Evolutionary conservation across 805 yeast genomes (phyloP), one percentile per base, ranked within the genome.

Genomic region (Komagataella populi): DNA sequence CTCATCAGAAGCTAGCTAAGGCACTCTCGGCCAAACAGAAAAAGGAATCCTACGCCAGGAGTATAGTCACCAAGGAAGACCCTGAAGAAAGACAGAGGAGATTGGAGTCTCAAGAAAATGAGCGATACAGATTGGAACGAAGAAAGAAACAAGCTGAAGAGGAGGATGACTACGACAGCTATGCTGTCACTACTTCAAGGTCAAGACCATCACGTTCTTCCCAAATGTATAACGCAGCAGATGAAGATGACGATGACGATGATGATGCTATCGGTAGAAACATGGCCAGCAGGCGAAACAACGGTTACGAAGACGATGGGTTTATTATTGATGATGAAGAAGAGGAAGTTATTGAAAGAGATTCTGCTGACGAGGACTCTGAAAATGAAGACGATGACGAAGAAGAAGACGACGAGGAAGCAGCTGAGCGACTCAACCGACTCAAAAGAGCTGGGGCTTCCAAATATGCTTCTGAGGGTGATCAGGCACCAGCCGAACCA

Each of bases 1-100:
- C 95, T 3, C 98, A 91, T 65, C 75, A 78, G 58, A 79, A 81
- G 61, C 74, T 93, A 56, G 87, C 96, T 2, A 76, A 77, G 55
- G 87, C 88, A 2, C 79, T 84, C 46, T 73, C 76, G 54, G 61
- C 70, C 55, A 77, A 71, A 54, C 69, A 72, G 56, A 76, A 76
- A 57, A 72, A 61, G 53, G 66, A 77, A 57, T 75, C 73, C 57
- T 30, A 30, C 14, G 47, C 24, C 30, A 22, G 24, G 14, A 72
- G 80, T 1, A 70, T 77, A 45, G 76, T 80, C 16, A 73, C 76
- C 3, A 68, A 59, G 12, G 72, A 74, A 51, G 95, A 86, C 67
- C 95, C 93, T 1, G 80, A 82, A 63, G 66, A 79, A 59, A 83
- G 78, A 55, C 83, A 84, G 55, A 74, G 79, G 62, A 74, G 74